Base-by-base conservation (phyloP, 768 basidiomycete genomes). In the Trametes gibbosa region DNA sequence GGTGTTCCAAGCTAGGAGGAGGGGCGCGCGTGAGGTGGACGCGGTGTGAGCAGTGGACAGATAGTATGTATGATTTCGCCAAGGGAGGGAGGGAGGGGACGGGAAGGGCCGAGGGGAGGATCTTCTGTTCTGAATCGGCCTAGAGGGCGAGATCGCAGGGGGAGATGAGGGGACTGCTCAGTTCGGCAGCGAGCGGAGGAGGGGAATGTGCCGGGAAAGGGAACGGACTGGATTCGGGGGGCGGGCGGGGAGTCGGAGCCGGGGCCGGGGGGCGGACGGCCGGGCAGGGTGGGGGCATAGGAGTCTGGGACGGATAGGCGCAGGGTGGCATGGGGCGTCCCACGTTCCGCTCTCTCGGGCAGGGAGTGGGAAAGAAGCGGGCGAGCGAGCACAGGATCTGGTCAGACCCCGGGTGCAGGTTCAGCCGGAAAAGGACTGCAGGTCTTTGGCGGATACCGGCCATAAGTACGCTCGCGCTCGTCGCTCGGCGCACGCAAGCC, bases 111-210 rank as follows among this genome's bases (percentile, higher is more conserved):
- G 59, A 63, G 64, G 40, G 35, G 39, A 37, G 57, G 62, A 65
- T 63, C 62, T 63, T 65, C n/a, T n/a, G n/a, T n/a, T n/a, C n/a
- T n/a, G n/a, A n/a, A n/a, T n/a, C 65, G 65, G 65, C 65, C 56
- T 59, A 54, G 58, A 40, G 56, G 54, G 47, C 58, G 53, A 65
- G 61, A 62, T 65, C 64, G 17, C 23, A 24, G 50, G 48, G 37
- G 51, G 60, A 65, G 62, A 65, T 63, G 62, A 65, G 62, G 59
- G 54, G 43, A 58, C 56, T 45, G 49, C 65, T 63, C 65, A 61
- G 62, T 65, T 65, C 65, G 65, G 61, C 47, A 52, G 60, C 54
- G 49, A 51, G 59, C 59, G 60, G 25, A 53, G 43, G 35, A 41
- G 34, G 60, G n/a, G n/a, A n/a, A n/a, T n/a, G n/a, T n/a, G n/a